Conservation (phyloP, 2,329 filamentous ascomycete species). For the Aspergillus sclerotialis region DNA sequence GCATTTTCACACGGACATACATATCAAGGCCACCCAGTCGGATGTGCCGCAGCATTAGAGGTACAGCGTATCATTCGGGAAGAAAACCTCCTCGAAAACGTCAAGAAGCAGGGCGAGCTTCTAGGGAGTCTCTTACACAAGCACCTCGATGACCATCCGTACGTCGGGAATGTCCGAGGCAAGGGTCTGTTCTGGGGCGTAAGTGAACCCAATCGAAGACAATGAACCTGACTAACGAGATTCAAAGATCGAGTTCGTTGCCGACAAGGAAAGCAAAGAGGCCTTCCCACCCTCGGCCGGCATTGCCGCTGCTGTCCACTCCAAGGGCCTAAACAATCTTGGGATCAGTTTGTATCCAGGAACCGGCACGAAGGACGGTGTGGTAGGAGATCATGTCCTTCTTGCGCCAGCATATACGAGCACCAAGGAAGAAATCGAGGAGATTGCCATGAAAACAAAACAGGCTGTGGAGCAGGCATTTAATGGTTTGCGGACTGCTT, state of each 20-base stretch:
- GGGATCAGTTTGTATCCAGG: constrained; percentile 49
- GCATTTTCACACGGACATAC: constrained; percentile 52
- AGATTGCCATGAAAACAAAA: too few species aligned
- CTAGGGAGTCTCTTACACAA: constrained; percentile 34
- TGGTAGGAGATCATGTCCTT: constrained; percentile 47
- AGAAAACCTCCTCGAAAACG: constrained; percentile 42
- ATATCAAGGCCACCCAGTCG: constrained; percentile 49
- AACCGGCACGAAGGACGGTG: constrained; percentile 44
- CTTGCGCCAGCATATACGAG: constrained; percentile 49
- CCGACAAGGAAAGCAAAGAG: constrained; percentile 44
- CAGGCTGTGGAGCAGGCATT: too few species aligned
- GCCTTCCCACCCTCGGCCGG: constrained; percentile 39
- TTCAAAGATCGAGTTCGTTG: constrained; percentile 51
- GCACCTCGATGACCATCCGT: constrained; percentile 34
- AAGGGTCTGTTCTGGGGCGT: constrained; percentile 50
- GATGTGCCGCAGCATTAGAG: constrained; percentile 45
- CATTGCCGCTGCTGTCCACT: constrained; percentile 41
- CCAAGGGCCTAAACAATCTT: constrained; percentile 32
- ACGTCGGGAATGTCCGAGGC: constrained; percentile 50
- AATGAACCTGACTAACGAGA: too few species aligned
- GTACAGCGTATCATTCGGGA: constrained; percentile 48
- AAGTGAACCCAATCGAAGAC: constrained; percentile 20
- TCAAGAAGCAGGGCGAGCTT: constrained; percentile 21
- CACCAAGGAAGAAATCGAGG: constrained; percentile 40
- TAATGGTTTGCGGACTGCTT: too few species aligned